phyloP scores from a whole-genome alignment of 768 basidiomycete genomes.

The Lentinus tigrinus region DNA sequence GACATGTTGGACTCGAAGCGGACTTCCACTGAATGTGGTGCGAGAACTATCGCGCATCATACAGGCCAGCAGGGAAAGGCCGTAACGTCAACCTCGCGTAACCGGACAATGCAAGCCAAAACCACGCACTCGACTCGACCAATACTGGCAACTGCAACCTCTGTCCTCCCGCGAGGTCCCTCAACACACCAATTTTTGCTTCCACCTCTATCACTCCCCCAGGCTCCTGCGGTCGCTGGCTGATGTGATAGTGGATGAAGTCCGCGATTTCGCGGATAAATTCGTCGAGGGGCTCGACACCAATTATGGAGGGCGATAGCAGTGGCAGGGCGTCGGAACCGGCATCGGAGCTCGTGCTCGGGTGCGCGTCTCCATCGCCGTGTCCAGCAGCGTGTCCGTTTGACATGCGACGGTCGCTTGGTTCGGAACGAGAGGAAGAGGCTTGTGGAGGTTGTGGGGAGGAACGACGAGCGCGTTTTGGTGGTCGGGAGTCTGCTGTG shows the following conservation, averaged over 20 bases:
- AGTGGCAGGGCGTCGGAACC: conserved; percentile 45
- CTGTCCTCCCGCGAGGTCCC: conserved; percentile 52
- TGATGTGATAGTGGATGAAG: conserved; percentile 76
- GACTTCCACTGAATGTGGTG: conserved; percentile 56
- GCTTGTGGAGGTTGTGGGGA: not conserved
- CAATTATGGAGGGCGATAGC: conserved; percentile 78
- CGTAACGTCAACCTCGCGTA: not conserved
- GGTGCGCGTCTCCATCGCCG: not conserved
- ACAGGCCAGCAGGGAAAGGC: not conserved
- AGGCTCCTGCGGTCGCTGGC: conserved; percentile 47
- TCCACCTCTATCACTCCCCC: conserved; percentile 77
- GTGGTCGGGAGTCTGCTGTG: conserved; percentile 25
- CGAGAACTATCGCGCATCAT: conserved; percentile 53
- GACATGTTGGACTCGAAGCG: conserved; percentile 96
- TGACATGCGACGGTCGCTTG: not conserved
- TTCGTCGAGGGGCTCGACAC: conserved; percentile 89
- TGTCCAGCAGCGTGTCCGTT: conserved; percentile 21
- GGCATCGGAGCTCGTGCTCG: not conserved
- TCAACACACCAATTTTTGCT: conserved; percentile 82
- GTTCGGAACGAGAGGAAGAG: too few relatives aligned
- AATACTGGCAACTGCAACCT: conserved; percentile 70
- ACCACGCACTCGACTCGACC: conserved; percentile 80
- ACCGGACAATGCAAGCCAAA: not conserved
- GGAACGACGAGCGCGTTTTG: conserved; percentile 39
- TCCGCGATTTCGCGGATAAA: conserved; percentile 91